A percentile compares a stretch with the other conserved stretches of the same genome.
phyloP scores from a whole-genome alignment of 2,329 filamentous ascomycete genomes.

The Curvularia eragrostidis region DNA sequence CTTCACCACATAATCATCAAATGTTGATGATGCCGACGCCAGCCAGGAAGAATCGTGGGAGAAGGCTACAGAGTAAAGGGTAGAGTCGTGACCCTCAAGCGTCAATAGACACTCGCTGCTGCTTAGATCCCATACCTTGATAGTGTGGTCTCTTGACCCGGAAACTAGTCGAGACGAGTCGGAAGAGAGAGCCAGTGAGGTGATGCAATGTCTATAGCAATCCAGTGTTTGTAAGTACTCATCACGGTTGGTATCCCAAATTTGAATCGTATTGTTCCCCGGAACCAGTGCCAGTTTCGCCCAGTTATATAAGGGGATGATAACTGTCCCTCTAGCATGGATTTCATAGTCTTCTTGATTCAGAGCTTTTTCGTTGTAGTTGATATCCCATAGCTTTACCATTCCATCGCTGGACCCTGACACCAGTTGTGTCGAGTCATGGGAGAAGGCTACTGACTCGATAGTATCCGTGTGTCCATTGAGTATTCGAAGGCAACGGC shows the following conservation, averaged over 20 bases:
- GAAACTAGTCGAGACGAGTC: neutral
- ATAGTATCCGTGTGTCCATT: conserved; percentile 3
- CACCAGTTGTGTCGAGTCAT: neutral
- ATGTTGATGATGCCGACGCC: neutral
- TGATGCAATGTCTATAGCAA: neutral
- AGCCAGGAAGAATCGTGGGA: neutral
- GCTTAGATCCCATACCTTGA: neutral
- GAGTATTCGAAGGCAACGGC: conserved; percentile 23
- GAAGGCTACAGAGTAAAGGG: neutral
- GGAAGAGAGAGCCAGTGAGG: neutral
- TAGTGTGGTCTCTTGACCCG: neutral
- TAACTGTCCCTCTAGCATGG: conserved; percentile 8
- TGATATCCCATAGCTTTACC: neutral
- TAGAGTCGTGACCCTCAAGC: neutral
- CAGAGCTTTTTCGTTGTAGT: conserved; percentile 6
- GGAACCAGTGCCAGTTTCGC: conserved; percentile 13
- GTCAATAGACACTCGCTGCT: neutral
- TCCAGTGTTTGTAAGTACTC: neutral
- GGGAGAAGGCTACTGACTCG: neutral
- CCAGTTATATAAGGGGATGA: conserved; percentile 14
- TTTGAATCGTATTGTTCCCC: conserved; percentile 15
- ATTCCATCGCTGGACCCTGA: neutral
- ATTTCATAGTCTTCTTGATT: too few relatives aligned
- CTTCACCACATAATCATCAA: neutral
- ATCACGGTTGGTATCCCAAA: conserved; percentile 6